Evolutionary conservation across 2,329 filamentous ascomycete genomes (phyloP).

Genomic region (Diplodia scrobiculata): DNA sequence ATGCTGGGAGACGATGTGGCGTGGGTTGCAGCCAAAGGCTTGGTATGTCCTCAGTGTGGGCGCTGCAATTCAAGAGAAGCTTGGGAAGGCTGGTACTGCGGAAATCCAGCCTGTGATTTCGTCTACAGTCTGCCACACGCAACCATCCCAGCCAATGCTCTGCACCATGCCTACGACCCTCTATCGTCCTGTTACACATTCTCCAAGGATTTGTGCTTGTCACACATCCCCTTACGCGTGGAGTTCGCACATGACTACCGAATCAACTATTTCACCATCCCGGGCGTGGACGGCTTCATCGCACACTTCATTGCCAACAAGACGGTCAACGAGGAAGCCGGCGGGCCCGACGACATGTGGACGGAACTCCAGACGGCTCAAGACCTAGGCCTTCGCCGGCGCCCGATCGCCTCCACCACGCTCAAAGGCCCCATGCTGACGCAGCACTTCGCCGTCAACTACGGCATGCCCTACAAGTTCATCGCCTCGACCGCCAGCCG

Average conservation of each 20-base stretch:
- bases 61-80: slow-evolving; percentile 62
- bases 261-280: slow-evolving; percentile 52
- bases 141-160: slow-evolving; percentile 36
- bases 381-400: slow-evolving; percentile 42
- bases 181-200: slow-evolving; percentile 40
- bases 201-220: slow-evolving; percentile 38
- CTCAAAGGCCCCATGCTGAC: slow-evolving; percentile 52
- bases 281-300: slow-evolving; percentile 50
- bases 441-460: slow-evolving; percentile 59
- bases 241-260: slow-evolving; percentile 47
- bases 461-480: slow-evolving; percentile 68
- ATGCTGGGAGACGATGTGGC: slow-evolving; percentile 53
- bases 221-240: slow-evolving; percentile 41
- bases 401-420: slow-evolving; percentile 31
- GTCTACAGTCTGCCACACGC: slow-evolving; percentile 41
- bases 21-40: slow-evolving; percentile 60
- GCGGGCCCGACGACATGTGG: slow-evolving; percentile 66
- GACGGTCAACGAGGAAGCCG: slow-evolving; percentile 53
- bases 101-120: slow-evolving; percentile 56
- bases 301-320: slow-evolving; percentile 61
- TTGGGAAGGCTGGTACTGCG: slow-evolving; percentile 66
- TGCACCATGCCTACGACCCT: slow-evolving; percentile 44
- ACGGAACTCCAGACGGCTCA: slow-evolving; percentile 44
- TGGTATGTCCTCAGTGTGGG: slow-evolving; percentile 66
- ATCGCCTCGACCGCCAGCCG: slow-evolving; percentile 54